Conservation (phyloP, 2,329 filamentous ascomycete species). For the Talaromyces islandicus region DNA sequence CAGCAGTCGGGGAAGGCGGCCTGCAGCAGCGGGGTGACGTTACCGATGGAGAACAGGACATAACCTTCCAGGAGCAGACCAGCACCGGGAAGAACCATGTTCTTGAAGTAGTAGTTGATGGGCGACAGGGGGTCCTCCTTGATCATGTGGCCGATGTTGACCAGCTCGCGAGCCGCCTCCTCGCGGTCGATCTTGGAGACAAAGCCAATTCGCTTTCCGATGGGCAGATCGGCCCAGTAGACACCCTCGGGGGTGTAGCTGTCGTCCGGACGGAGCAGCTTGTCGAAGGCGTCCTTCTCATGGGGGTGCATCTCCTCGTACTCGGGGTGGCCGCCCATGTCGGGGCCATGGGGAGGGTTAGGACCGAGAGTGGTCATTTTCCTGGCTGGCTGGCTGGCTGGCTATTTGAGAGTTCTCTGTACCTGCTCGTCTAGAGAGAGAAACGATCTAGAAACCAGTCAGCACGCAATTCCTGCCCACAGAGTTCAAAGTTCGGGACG, state of each 20-base stretch:
- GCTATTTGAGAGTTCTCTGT: neutral
- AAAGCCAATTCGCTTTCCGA: constrained; percentile 66
- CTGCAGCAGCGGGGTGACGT: constrained; percentile 75
- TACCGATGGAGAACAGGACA: constrained; percentile 94
- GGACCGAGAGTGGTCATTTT: constrained; percentile 34
- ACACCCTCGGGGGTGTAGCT: constrained; percentile 73
- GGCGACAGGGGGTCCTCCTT: constrained; percentile 82
- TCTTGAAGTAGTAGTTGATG: constrained; percentile 78
- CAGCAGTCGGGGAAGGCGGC: constrained; percentile 75
- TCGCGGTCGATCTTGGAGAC: constrained; percentile 65
- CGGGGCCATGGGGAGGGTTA: constrained; percentile 43
- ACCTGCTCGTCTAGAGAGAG: neutral
- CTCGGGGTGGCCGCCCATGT: constrained; percentile 40
- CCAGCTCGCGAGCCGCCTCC: constrained; percentile 64
- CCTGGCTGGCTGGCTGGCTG: neutral
- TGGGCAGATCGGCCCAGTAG: constrained; percentile 88
- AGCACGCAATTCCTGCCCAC: neutral
- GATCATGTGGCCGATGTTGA: constrained; percentile 66
- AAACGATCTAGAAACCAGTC: neutral
- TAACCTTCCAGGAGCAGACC: constrained; percentile 91
- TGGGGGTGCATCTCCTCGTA: constrained; percentile 49
- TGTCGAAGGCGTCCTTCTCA: constrained; percentile 64
- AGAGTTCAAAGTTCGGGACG: neutral
- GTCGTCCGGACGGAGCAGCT: constrained; percentile 81
- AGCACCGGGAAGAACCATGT: constrained; percentile 87